These are phyloP conservation scores for Saururus chinensis DNA, from an alignment of 164 flowering plant genomes.

Conservation along the genomic window DNA sequence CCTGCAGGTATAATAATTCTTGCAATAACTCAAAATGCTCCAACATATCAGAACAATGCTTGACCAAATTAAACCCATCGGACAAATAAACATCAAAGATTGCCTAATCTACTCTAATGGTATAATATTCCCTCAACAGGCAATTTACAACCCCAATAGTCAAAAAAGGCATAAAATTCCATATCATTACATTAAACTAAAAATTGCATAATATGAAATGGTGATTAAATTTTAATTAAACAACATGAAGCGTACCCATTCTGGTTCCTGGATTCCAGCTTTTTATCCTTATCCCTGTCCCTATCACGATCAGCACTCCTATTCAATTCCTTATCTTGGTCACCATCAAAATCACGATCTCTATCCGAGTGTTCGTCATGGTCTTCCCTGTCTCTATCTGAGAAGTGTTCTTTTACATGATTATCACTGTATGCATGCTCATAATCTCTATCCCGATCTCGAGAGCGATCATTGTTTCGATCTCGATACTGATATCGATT, in stretches of 20 bases:
- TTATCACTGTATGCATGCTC: conserved; percentile 36
- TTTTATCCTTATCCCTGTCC: conserved; percentile 28
- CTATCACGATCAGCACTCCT: conserved; percentile 22
- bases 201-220: not conserved
- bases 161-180: not conserved
- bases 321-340: conserved; percentile 26
- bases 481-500: conserved; percentile 38
- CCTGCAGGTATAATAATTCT: not conserved
- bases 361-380: conserved; percentile 27
- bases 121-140: no score
- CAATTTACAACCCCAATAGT: not conserved
- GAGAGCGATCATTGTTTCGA: conserved; percentile 35
- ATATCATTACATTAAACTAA: not conserved
- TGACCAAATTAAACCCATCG: no score
- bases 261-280: conserved; percentile 26
- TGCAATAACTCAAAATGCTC: not conserved
- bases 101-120: no score
- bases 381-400: conserved; percentile 33
- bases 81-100: no score
- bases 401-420: conserved; percentile 27
- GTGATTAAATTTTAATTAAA: not conserved
- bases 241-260: conserved; percentile 26
- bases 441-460: conserved; percentile 34
- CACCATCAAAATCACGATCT: conserved; percentile 21
- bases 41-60: no score